Base-by-base conservation (phyloP, 1,139 yeast species). In the Candida gigantensis region DNA sequence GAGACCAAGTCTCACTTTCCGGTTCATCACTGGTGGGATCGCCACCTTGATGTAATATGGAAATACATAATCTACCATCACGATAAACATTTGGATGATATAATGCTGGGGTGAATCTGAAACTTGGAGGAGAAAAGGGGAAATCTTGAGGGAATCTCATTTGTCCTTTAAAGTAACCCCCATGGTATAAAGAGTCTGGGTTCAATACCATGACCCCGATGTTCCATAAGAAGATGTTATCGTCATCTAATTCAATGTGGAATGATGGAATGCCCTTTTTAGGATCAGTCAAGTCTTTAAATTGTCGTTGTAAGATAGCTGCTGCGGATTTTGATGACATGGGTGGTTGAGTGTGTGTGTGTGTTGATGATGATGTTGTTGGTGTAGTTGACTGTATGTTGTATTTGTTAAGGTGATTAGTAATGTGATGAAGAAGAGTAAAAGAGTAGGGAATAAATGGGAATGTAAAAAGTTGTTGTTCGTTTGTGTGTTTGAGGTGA, bases 161-260 rank as follows among this genome's bases (percentile, higher is more conserved):
- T 60, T 87, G 95, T 17, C 96, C 96, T 59, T 82, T 86, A 65
- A 90, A 85, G 61, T 86, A 90, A n/a, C 97, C 97, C 32, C 97
- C 97, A 55, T 90, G 89, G 65, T 87, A 90, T 52, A 86, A 83
- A 18, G 96, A 86, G 47, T 88, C 96, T 52, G 84, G 83, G 60
- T 86, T 85, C 41, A 88, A 74, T 18, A 90, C 95, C 89, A 89
- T 88, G 42, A 90, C 87, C 15, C 96, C 97, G 42, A 90, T 77
- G 59, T 86, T 86, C 97, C 96, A 90, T 45, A 82, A 77, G 54
- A 88, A 89, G 50, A 90, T 87, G 66, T 89, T 90, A 55, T 87
- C 95, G 51, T 89, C 89, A 52, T 86, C 95, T 42, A 89, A 74
- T 57, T 70, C 89, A 44, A 90, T 88, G 60, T 87, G 90, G 65